phyloP scores from a whole-genome alignment of 2,329 filamentous ascomycete genomes.

The Aspergillus flavus region DNA sequence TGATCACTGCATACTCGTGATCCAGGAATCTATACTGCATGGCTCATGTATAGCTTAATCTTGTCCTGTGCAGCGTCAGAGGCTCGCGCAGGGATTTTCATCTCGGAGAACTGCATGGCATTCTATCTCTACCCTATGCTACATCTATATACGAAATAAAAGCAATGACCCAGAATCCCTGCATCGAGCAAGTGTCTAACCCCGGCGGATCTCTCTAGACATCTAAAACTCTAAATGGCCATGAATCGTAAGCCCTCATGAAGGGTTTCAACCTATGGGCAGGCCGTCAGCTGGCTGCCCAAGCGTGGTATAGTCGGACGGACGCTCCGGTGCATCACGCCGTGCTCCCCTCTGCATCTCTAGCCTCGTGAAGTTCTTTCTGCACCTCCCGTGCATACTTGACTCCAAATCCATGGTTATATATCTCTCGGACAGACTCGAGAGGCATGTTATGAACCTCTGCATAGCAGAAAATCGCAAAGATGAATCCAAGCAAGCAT shows the following conservation, averaged over 20 bases:
- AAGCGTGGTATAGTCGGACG: not conserved
- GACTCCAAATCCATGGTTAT: slow-evolving; percentile 53
- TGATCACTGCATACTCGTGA: not conserved
- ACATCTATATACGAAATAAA: slow-evolving; percentile 1
- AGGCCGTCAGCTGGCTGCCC: not conserved
- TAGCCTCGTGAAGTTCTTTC: slow-evolving; percentile 29
- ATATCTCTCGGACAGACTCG: slow-evolving; percentile 57
- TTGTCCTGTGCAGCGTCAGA: not conserved
- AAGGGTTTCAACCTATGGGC: not conserved
- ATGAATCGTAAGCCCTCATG: not conserved
- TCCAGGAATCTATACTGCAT: not conserved
- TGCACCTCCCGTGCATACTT: slow-evolving; percentile 45
- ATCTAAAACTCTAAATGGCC: not conserved
- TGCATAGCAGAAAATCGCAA: slow-evolving; percentile 55
- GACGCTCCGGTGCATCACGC: not conserved
- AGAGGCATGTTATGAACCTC: slow-evolving; percentile 59
- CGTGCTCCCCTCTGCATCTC: not conserved
- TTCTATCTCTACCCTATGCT: not conserved
- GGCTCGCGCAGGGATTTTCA: not conserved
- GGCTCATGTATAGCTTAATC: not conserved
- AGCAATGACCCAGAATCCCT: not conserved
- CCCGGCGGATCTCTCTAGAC: not conserved
- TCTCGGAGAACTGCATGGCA: not conserved
- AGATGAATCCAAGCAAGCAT: slow-evolving; percentile 40
- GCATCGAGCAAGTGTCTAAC: not conserved